Evolutionary conservation across 306 rosid genomes (phyloP).

Genomic region (Rubus idaeus): DNA sequence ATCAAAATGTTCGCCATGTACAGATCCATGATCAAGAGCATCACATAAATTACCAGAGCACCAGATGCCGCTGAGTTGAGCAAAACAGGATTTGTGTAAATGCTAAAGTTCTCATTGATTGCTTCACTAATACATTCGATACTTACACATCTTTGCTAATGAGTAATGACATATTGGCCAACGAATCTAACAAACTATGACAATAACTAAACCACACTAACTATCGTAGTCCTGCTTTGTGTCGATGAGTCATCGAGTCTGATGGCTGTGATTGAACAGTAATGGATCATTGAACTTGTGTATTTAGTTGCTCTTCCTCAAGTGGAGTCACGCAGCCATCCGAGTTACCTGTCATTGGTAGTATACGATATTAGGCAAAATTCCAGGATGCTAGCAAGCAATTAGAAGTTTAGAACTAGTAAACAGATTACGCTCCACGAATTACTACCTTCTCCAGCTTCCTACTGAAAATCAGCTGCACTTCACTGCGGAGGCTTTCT

Average conservation of each 20-base stretch:
- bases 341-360: not conserved
- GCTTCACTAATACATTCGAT: not conserved
- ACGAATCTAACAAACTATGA: slow-evolving; percentile 3
- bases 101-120: not conserved
- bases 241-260: not conserved
- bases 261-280: not conserved
- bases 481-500: slow-evolving; percentile 69
- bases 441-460: slow-evolving; percentile 50
- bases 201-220: not conserved
- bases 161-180: not conserved
- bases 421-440: not conserved
- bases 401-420: not conserved
- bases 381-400: not conserved
- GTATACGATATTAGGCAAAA: not conserved
- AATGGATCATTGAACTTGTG: not conserved
- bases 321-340: slow-evolving; percentile 20
- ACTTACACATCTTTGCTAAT: not conserved
- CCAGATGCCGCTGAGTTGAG: not conserved
- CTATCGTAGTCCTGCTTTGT: not conserved
- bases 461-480: slow-evolving; percentile 49
- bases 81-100: not conserved
- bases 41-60: not conserved
- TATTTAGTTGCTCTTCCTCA: not conserved
- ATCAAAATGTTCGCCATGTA: not conserved
- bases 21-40: not conserved